phyloP scores from a whole-genome alignment of 2,329 filamentous ascomycete species.

The Xylariaceae sp. region DNA sequence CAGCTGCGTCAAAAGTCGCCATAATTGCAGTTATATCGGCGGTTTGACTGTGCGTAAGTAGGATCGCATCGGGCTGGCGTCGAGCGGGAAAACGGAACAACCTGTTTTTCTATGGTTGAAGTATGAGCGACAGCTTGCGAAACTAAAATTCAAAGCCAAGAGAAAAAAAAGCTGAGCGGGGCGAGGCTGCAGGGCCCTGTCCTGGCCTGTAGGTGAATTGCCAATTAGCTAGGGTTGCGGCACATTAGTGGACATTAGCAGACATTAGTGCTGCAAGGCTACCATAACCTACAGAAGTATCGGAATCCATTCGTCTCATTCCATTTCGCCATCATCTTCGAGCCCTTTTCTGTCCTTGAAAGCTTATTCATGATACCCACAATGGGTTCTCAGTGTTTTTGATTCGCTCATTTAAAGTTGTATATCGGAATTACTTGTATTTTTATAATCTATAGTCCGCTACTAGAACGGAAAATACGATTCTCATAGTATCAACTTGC shows the following conservation, averaged over 20 bases:
- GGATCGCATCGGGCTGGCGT: conserved; percentile 1
- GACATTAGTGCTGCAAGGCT: conserved; percentile 12
- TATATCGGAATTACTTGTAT: too few species aligned
- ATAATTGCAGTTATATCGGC: conserved; percentile 23
- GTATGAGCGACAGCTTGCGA: conserved; percentile 2
- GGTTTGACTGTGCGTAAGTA: not conserved
- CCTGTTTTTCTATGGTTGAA: too few species aligned
- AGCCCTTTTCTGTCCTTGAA: too few species aligned
- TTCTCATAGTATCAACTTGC: too few species aligned
- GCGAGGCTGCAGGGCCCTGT: conserved; percentile 29
- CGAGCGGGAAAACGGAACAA: too few species aligned
- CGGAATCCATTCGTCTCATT: not conserved
- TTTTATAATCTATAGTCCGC: too few species aligned
- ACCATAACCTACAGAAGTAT: not conserved
- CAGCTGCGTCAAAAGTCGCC: conserved; percentile 54
- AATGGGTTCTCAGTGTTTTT: not conserved
- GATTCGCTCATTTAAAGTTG: not conserved
- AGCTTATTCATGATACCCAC: not conserved
- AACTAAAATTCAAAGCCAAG: conserved; percentile 22
- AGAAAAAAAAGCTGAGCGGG: conserved; percentile 38
- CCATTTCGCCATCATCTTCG: too few species aligned
- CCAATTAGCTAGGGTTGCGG: conserved; percentile 13
- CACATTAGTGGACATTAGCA: conserved; percentile 6
- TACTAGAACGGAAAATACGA: too few species aligned
- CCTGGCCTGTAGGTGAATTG: not conserved